phyloP scores from a whole-genome alignment of 108 stramenopile genomes.

The Conticribra guillardii region DNA sequence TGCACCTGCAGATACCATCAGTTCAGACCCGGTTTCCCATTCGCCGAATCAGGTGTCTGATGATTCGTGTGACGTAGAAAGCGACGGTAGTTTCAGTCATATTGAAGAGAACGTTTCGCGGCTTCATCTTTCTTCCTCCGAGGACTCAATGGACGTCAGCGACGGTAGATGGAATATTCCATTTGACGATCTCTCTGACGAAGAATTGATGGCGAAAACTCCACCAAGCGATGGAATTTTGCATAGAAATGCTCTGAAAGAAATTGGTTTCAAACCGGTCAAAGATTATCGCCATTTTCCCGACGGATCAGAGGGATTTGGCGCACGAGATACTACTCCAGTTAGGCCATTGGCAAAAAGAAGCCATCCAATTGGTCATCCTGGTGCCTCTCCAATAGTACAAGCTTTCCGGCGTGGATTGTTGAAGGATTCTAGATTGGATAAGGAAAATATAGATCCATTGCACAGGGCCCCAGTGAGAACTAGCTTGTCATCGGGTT shows the following conservation, averaged over 20 bases:
- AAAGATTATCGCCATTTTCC: neutral
- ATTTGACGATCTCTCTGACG: slow-evolving; percentile 15
- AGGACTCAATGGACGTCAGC: neutral
- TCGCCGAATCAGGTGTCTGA: slow-evolving; percentile 14
- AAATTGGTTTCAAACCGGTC: slow-evolving; percentile 8
- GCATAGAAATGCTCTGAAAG: neutral
- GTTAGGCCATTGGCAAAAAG: neutral
- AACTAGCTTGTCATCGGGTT: neutral
- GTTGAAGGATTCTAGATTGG: neutral
- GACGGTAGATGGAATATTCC: slow-evolving; percentile 28
- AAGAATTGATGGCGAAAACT: slow-evolving; percentile 6
- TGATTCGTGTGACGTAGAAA: slow-evolving; percentile 17
- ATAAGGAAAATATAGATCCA: slow-evolving; percentile 19
- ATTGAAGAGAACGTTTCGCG: neutral
- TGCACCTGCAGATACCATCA: neutral
- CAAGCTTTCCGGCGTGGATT: slow-evolving; percentile 6
- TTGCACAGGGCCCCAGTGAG: neutral
- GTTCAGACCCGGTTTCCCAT: too few relatives aligned
- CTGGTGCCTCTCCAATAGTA: neutral
- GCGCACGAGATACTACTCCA: neutral
- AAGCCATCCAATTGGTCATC: neutral
- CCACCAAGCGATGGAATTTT: neutral
- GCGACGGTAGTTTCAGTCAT: neutral
- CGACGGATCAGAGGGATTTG: neutral
- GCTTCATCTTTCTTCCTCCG: neutral